Base-by-base conservation (phyloP, 495 filamentous ascomycete species). In the Lasiosphaeria ovina region DNA sequence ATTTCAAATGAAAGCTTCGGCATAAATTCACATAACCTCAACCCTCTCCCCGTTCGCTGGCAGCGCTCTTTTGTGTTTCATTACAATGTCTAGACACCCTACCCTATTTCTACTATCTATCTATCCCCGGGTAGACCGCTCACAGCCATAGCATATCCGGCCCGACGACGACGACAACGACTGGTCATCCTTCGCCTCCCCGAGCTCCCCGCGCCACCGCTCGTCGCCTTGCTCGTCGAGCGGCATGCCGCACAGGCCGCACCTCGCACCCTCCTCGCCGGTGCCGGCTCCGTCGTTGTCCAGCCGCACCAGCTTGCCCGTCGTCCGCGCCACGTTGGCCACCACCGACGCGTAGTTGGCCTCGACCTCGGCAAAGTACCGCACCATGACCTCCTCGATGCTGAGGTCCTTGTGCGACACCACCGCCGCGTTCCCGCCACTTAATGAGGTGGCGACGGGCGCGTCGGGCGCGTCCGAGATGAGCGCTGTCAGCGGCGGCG, bases 281-380 rank as follows among this genome's bases (percentile, higher is more conserved):
- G 1, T 51, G 9, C 34, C 47, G 14, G 3, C 31, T 50, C 34
- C 56, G 3, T 35, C 53, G 4, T 6, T 24, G 42, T 24, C 54
- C 42, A 64, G 55, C 56, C 79, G 66, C 40, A 84, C 69, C 35
- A 98, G 79, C 75, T 93, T 95, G 59, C 87, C 86, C 9, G 87
- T 87, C 35, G 92, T 98, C 60, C 89, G 83, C 4, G 96, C 91
- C 9, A 98, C 94, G 68, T 98, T 98, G 14, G 91, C 86, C 62
- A 98, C 94, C 33, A 98, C 90, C 57, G 87, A 90, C 9, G 93
- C 93, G 71, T 93, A 98, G 52, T 88, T 90, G 58, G 84, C 82
- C 70, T 97, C 95, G 32, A 96, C 92, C 6, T 87, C 90, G 53
- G 83, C 81, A 66, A 98, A 94, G 68, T 96, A 98, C 48, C 92